Conservation (phyloP, 116 monocot genomes). For the Trichopus zeylanicus region DNA sequence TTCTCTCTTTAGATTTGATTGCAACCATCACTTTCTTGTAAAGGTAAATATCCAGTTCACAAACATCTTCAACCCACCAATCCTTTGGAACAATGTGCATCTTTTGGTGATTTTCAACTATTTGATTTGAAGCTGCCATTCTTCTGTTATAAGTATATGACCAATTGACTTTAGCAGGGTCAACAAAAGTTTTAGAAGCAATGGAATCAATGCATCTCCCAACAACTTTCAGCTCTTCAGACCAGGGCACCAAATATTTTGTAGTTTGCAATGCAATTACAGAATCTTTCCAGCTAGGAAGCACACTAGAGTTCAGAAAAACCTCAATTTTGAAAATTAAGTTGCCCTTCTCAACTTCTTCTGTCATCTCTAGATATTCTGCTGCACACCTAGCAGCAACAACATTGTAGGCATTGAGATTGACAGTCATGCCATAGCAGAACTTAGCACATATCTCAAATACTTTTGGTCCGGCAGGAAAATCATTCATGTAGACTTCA, state of each 20-base stretch:
- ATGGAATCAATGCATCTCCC: conserved; percentile 85
- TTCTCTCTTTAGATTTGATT: conserved; percentile 60
- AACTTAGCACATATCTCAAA: conserved; percentile 93
- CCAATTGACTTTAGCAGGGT: conserved; percentile 73
- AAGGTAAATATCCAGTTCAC: conserved; percentile 67
- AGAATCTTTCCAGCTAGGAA: conserved; percentile 88
- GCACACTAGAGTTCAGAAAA: conserved; percentile 67
- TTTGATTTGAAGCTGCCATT: conserved; percentile 15
- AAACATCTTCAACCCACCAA: conserved; percentile 93
- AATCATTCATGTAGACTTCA: conserved; percentile 42
- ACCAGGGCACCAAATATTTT: conserved; percentile 49
- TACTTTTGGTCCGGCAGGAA: conserved; percentile 67
- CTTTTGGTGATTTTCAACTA: conserved; percentile 25
- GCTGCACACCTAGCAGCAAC: conserved; percentile 76
- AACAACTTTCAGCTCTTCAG: conserved; percentile 62
- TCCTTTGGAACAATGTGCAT: conserved; percentile 43
- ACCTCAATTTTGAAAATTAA: conserved; percentile 83
- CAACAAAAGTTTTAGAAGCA: conserved; percentile 64
- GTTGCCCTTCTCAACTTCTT: conserved; percentile 83
- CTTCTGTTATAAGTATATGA: conserved; percentile 63
- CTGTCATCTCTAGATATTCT: conserved; percentile 78
- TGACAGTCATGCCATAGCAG: conserved; percentile 88
- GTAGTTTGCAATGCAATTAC: conserved; percentile 73
- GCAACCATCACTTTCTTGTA: conserved; percentile 73
- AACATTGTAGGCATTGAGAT: conserved; percentile 77